These are phyloP conservation scores for Aristolochia contorta DNA, from an alignment of 164 flowering plant species.

Conservation along the genomic window DNA sequence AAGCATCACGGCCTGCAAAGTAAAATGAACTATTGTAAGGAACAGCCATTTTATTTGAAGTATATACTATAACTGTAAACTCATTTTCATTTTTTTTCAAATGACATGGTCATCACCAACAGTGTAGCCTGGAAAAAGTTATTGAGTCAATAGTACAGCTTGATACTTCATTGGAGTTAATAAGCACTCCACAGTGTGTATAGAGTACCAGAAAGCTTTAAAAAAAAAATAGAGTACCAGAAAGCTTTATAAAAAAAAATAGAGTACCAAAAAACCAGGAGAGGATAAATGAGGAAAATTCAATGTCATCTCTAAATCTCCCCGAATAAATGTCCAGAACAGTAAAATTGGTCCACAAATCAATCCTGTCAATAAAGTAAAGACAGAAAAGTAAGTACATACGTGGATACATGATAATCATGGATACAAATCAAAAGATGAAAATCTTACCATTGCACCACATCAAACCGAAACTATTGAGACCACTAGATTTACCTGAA, in stretches of 20 bases:
- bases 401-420: background rate
- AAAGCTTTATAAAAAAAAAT: conserved; percentile 24
- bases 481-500: conserved; percentile 78
- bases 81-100: too few species aligned
- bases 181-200: too few species aligned
- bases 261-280: conserved; percentile 77
- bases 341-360: conserved; percentile 75
- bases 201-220: conserved; percentile 56
- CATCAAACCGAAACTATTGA: conserved; percentile 89
- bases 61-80: too few species aligned
- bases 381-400: background rate
- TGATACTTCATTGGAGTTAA: too few species aligned
- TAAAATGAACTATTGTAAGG: background rate
- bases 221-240: conserved; percentile 35
- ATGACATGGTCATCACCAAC: too few species aligned
- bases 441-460: conserved; percentile 76
- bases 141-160: too few species aligned
- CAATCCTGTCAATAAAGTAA: conserved; percentile 36
- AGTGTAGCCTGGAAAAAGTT: too few species aligned
- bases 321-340: conserved; percentile 70
- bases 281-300: conserved; percentile 60
- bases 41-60: too few species aligned
- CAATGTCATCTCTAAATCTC: conserved; percentile 56
- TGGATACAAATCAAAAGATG: background rate
- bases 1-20: conserved; percentile 68